Evolutionary conservation across 192 early-diverging fungal species (phyloP), one percentile per base, ranked within the genome.

Genomic region (Gryganskiella cystojenkinii): DNA sequence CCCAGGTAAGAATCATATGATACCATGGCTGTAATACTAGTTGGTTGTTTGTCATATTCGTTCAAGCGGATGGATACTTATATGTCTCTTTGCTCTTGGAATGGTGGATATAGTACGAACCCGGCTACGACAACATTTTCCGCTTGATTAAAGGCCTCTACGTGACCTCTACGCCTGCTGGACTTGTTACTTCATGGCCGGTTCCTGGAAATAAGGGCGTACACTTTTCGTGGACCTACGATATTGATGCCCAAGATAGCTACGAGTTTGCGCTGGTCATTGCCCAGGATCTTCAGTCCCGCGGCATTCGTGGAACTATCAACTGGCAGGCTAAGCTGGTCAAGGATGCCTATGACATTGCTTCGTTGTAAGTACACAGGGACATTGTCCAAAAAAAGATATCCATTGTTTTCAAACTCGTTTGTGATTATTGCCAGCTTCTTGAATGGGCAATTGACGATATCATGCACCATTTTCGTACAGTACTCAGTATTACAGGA

Each of bases 131-230:
- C 44, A 63, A 53, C 61, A 55, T 63, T 51, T 25, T 63, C n/a
- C 61, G 61, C 51, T 14, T 63, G 30, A 63, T 63, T 49, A 63
- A 63, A 35, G 24, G 27, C 27, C 35, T 65, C 15, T 65, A 65
- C 63, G 25, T 15, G 31, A 65, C 49, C 19, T 65, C 63, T 0
- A 50, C 49, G 7, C 17, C 58, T 0, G 43, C 58, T 46, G 63
- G 63, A 28, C 44, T 54, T 40, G 53, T 65, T 4, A 65, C 63
- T 22, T 52, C 53, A 13, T 65, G 63, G 63, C 63, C 63, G 15
- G 63, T 65, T 14, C 63, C 63, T 24, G 53, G 63, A 25, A 65
- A 65, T n/a, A 65, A 28, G 63, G 63, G 63, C 20, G 63, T 65
- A 5, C 63, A 65, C 50, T 65, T 50, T 25, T 34, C 53, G 11